Base-by-base conservation (phyloP, 2,329 filamentous ascomycete species). In the Fusarium sp. region DNA sequence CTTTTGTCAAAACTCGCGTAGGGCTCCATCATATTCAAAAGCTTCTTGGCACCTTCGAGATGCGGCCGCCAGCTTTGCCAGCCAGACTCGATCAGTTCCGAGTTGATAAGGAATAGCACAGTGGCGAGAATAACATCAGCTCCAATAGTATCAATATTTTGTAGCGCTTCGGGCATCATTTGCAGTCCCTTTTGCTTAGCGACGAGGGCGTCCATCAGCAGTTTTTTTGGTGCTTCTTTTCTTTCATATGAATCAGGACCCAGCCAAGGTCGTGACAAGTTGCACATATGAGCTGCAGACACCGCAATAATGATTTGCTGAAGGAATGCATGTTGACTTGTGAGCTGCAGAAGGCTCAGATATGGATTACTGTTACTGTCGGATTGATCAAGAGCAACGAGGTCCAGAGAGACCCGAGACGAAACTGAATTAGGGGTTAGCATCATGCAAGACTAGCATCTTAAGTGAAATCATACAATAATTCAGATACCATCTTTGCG, bases 1-100 rank as follows among this genome's bases (percentile, higher is more conserved):
- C 76, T 72, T 20, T 76, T 75, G 39, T 81, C 75, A 6, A 77
- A 72, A 6, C 74, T 68, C n/a, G 73, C 64, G 13, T 71, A 73
- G 7, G 78, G 77, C 40, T 79, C 76, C 20, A 84, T 73, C 10
- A 80, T 72, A 20, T 78, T 76, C 74, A 85, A 80, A 34, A 85
- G 80, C 18, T 76, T 76, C 14, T 78, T 79, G 13, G 82, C 83
- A 3, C 81, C 83, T 46, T 84, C 79, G 8, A 85, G 76, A 65
- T 85, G 84, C 7, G 79, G 78, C 49, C 79, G 79, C 83, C 83
- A 85, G 6, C 79, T 79, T 48, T 82, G 79, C 71, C 79, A 82
- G 4, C 83, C 82, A 6, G 81, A 83, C 71, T 85, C 83, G 40
- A 85, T 82, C 28, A 85, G 77, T 69, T 86, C 82, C 17, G 85